Conservation (phyloP, 345 rosid genomes). For the Chamaenerion angustifolium region DNA sequence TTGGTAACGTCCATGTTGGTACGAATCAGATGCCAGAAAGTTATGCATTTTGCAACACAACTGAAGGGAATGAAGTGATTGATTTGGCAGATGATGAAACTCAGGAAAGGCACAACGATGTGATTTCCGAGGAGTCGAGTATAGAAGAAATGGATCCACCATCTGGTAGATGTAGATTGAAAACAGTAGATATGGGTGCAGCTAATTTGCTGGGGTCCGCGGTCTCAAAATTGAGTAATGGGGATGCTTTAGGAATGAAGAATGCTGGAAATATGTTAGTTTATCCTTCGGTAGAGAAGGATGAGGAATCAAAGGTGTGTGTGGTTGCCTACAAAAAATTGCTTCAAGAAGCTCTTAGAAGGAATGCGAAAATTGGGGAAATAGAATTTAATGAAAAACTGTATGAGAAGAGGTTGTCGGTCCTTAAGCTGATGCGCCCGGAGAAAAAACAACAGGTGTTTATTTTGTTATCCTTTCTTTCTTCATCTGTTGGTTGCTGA, state of each 20-base stretch:
- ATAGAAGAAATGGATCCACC: constrained; percentile 24
- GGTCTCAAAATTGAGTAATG: constrained; percentile 26
- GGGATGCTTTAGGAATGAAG: constrained; percentile 23
- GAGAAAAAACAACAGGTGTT: too few relatives aligned
- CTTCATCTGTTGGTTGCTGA: not conserved
- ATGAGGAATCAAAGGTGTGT: constrained; percentile 17
- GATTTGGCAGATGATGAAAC: constrained; percentile 27
- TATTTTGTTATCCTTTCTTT: too few relatives aligned
- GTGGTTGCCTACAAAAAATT: constrained; percentile 47
- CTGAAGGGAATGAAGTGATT: constrained; percentile 24
- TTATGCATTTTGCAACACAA: constrained; percentile 25
- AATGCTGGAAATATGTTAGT: constrained; percentile 27
- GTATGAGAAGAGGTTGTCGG: constrained; percentile 27
- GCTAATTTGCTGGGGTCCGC: constrained; percentile 14
- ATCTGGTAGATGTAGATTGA: constrained; percentile 9
- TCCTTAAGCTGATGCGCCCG: constrained; percentile 27
- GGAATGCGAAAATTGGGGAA: constrained; percentile 27
- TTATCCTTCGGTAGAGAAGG: constrained; percentile 24
- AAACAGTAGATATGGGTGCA: constrained; percentile 20
- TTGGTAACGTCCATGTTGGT: constrained; percentile 23
- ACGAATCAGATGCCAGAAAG: constrained; percentile 25
- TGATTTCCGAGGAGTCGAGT: constrained; percentile 40
- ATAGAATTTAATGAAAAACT: constrained; percentile 50
- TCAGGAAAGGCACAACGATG: constrained; percentile 20
- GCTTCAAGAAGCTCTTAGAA: constrained; percentile 36